Evolutionary conservation across 2,329 filamentous ascomycete species (phyloP), one percentile per base, ranked within the genome.

Genomic region (Aspergillus luchuensis): DNA sequence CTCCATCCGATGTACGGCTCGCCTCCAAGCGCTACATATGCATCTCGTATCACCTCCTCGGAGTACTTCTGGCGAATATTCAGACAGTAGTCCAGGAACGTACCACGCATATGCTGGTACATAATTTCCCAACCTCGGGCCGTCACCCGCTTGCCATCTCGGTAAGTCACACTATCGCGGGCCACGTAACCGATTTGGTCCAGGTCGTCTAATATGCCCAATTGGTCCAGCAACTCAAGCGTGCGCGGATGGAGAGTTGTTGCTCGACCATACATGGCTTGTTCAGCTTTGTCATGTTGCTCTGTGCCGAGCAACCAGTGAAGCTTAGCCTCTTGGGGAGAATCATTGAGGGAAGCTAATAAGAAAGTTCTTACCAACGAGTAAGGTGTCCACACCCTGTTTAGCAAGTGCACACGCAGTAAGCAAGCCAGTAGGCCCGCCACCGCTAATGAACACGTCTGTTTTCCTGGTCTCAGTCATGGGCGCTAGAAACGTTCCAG

Each of bases 41-140:
- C 49, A 6, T n/a, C 52, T 4, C 83, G 76, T 55, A 85, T 81
- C 45, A 85, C 80, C 11, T 81, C 79, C 65, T 86, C 83, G 6
- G 82, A 80, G 66, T 83, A 85, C 67, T 82, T 85, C 70, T 86
- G 83, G 15, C 84, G 75, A 56, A 86, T 66, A 1, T 85, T 82
- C n/a, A 85, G 72, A 0, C 79, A 77, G 66, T 84, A 86, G 62
- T 83, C 78, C 80, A 85, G 25, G 21, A 74, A 72, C 1, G 82
- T 83, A 59, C 83, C 81, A 38, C 77, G 78, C 74, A 85, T 84
- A 38, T 80, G 74, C 64, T 84, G 79, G 15, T 56, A 49, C 79
- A 85, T 82, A 61, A 84, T 84, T 30, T 75, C 78, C 81, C 57
- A 66, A 23, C 57, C 60, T 23, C 50, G 47, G 8, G 51, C 57